Evolutionary conservation across 106 monocot species (phyloP).

Genomic region (Dendrobium nobile): DNA sequence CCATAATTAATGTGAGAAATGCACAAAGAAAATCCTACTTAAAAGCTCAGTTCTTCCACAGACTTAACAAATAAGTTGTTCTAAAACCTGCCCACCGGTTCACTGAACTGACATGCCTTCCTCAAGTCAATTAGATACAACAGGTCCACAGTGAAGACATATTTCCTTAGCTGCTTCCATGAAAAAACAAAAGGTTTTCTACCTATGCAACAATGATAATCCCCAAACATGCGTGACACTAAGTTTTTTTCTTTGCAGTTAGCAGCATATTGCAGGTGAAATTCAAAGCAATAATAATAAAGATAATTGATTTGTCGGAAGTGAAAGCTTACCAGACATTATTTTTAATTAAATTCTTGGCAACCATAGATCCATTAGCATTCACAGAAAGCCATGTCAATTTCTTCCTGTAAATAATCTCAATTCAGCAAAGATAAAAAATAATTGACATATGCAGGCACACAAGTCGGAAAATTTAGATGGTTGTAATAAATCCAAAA

Average conservation of each 20-base stretch:
- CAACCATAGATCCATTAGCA: conserved; percentile 75
- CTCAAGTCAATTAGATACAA: no score
- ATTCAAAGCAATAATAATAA: not conserved
- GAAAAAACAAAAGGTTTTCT: not conserved
- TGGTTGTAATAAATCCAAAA: not conserved
- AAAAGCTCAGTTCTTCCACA: no score
- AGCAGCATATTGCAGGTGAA: not conserved
- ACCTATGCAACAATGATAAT: not conserved
- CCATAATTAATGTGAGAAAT: no score
- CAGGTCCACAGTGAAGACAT: not conserved
- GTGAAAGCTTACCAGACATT: conserved; percentile 51
- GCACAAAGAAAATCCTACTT: no score
- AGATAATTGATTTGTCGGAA: conserved; percentile 1
- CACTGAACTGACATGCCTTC: no score
- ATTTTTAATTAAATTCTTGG: conserved; percentile 62
- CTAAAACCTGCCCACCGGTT: no score
- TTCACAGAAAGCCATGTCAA: conserved; percentile 68
- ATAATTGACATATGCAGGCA: not conserved
- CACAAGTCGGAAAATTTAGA: not conserved
- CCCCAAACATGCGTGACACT: not conserved
- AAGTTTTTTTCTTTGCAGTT: no score
- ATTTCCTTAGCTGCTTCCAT: not conserved
- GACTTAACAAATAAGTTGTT: no score
- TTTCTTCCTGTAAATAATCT: conserved; percentile 58
- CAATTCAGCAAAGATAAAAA: not conserved